Base-by-base conservation (phyloP, 2,329 filamentous ascomycete genomes). In the Microcyclospora pomicola region DNA sequence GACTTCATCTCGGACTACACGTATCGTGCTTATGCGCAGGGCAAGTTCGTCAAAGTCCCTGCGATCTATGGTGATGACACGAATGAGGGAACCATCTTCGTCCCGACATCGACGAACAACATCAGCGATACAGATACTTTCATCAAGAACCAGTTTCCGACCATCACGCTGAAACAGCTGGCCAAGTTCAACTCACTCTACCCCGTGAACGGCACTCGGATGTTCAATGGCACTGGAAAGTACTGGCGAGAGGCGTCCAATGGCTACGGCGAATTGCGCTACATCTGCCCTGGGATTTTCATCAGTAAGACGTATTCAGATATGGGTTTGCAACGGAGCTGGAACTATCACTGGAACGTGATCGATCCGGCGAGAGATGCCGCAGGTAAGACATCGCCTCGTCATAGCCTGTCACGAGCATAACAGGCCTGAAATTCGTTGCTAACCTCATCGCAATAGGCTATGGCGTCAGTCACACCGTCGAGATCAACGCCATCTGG, bases 291-390 rank as follows among this genome's bases (percentile, higher is more conserved):
- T 0, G 71, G 70, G 0, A 64, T 79, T 30, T 71, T 66, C 56
- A 60, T 79, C 51, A 68, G 66, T 2, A 52, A 61, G 7, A 56
- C 61, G 1, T 62, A 62, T 33, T 57, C 59, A 2, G 46, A 52
- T 16, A 48, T 62, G 38, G 59, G 59, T 11, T 48, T 64, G 27
- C 16, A 53, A 13, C 49, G 55, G 1, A 72, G 68, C 15, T 87
- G 73, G 69, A 78, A 75, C 51, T 87, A 87, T 54, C 72, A 72
- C 31, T 83, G 76, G 61, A 71, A 78, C 39, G 80, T 84, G 3
- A 61, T 73, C 31, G 79, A 83, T 43, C 67, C 71, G 0, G 49
- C 50, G 0, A 62, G 73, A 34, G 59, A 72, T 15, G 62, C 60
- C 0, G 50, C 59, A 9, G 49, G 47, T 33, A 35, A 39, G 36